phyloP scores from a whole-genome alignment of 2,329 filamentous ascomycete genomes.

The Biscogniauxia sp. region DNA sequence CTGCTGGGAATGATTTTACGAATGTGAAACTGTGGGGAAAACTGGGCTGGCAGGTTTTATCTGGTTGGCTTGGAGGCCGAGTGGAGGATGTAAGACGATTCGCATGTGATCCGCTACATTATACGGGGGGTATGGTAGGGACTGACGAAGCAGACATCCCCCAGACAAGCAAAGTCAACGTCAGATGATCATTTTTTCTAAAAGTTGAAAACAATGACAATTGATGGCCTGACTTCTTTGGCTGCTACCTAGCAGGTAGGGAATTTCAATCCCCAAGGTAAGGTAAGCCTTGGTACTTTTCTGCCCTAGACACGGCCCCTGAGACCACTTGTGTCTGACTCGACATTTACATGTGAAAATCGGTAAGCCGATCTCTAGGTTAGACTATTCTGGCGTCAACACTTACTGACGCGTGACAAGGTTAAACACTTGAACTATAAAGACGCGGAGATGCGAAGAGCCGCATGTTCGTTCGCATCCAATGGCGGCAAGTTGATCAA shows the following conservation, averaged over 20 bases:
- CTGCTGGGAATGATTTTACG: not conserved
- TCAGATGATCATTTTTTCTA: not conserved
- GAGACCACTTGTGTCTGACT: not conserved
- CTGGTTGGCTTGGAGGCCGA: not conserved
- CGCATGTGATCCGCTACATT: not conserved
- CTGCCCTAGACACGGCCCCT: not conserved
- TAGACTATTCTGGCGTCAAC: not conserved
- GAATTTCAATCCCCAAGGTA: not conserved
- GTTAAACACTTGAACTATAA: not conserved
- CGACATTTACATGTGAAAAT: not conserved
- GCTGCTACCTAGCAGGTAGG: not conserved
- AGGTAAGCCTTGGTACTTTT: too few species aligned
- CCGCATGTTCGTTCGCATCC: not conserved
- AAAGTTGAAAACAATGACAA: not conserved
- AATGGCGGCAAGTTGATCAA: not conserved
- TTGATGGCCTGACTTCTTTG: not conserved
- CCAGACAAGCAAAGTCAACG: not conserved
- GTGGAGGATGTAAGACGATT: not conserved
- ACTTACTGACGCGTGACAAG: not conserved
- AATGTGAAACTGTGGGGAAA: not conserved
- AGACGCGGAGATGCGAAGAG: not conserved
- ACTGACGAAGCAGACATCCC: not conserved
- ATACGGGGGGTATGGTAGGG: not conserved
- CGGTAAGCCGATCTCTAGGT: not conserved
- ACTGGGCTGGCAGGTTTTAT: not conserved